Base-by-base conservation (phyloP, 176 grass and related monocot genomes). In the Oryza coarctata region DNA sequence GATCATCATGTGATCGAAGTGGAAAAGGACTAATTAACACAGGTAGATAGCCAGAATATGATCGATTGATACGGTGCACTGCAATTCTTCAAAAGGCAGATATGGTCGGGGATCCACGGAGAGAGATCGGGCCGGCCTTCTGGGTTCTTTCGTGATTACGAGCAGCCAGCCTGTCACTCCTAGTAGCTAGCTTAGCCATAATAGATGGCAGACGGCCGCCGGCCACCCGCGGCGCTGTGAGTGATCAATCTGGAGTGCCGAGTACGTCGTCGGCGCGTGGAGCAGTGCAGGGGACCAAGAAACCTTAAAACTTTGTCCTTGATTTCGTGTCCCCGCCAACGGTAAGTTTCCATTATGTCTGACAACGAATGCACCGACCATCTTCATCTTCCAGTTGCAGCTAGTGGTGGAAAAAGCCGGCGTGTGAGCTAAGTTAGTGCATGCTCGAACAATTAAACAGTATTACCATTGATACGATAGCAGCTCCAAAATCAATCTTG, bases 21-120 rank as follows among this genome's bases (percentile, higher is more conserved):
- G 11, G n/a, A 26, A 63, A 7, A 28, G 31, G 49, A 22, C 18
- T 52, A 20, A 55, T n/a, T 12, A 12, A 30, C 1, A 63, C 63
- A 47, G 14, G 63, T 23, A 27, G 35, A 25, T 63, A 75, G 45
- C 49, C 49, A 52, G 18, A 55, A 9, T 15, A 6, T 7, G 58
- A 65, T 43, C 73, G 82, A 74, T 76, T 47, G 79, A 84, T 76
- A 6, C 22, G 68, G 10, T 7, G 18, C 31, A 31, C 44, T 76
- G 73, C 6, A 13, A 13, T 43, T 43, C 45, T 49, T 14, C 45
- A 67, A 76, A 84, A 13, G 35, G 25, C 43, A 11, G 73, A 60
- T 84, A 60, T 57, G 82, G 63, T 68, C 68, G 36, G 35, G 25
- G 33, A 57, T 62, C 35, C 36, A 23, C 3, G 9, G 32, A 3